Evolutionary conservation across 2,329 filamentous ascomycete genomes (phyloP), one percentile per base, ranked within the genome.

Genomic region (Fusarium setosum): DNA sequence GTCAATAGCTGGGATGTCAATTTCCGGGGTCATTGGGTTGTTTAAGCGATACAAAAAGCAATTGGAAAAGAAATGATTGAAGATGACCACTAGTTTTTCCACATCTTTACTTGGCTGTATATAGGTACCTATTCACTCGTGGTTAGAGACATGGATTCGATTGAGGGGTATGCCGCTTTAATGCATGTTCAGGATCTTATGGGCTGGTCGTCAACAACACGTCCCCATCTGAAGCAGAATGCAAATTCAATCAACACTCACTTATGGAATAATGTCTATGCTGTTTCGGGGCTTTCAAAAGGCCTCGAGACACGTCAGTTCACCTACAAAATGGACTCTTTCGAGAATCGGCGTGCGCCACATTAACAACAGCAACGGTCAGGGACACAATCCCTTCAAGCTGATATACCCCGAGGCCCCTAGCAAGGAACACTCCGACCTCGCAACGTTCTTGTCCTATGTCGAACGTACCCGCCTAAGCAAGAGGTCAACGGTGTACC

Each of bases 361-460:
- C 37, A 45, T 67, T 35, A 67, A 54, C 55, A 24, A 57, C 29
- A 18, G 23, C 18, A 32, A 54, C n/a, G 51, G 21, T 23, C 48
- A 59, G 44, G 13, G 34, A 13, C 26, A 38, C 42, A 50, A 56
- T 10, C 42, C 26, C 26, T 23, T 37, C 13, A 53, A 64, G 37
- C 31, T 77, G 29, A 70, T 76, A 31, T 86, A 83, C 66, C 84
- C 86, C 13, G 77, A 83, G 4, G 66, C 82, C 31, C 75, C 80
- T 23, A 80, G 76, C 41, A 74, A 77, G 21, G 79, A 86, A 42
- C 92, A 94, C 75, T 79, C 87, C 65, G 85, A 90, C 70, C 82
- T 93, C 5, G 67, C 80, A 2, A 86, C 88, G 0, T 95, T 93
- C 74, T 75, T 91, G 24, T 79, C 83, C 23, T 89, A 94, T 74